Conservation (phyloP, 2,329 filamentous ascomycete species). For the Trichoderma endophyticum region DNA sequence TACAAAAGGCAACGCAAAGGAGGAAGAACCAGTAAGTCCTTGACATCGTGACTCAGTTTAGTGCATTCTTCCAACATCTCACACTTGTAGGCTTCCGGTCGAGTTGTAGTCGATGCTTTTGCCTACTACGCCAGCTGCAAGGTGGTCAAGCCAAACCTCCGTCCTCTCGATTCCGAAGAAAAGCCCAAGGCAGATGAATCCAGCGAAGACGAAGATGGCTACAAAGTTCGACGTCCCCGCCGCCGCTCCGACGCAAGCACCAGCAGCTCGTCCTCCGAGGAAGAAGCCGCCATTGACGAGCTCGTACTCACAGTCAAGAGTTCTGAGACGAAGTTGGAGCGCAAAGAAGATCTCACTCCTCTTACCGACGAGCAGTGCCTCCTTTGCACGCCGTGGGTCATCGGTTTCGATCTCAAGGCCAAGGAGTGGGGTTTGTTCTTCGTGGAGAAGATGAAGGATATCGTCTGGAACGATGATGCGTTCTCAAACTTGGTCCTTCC, state of each 20-base stretch:
- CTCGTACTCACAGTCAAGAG: background rate
- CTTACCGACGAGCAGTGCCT: conserved; percentile 37
- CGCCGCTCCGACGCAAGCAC: background rate
- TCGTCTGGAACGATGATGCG: conserved; percentile 36
- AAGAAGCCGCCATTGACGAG: background rate
- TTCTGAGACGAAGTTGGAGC: background rate
- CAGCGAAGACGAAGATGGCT: background rate
- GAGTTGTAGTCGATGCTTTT: conserved; percentile 35
- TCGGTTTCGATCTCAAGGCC: conserved; percentile 36
- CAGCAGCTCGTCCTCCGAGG: background rate
- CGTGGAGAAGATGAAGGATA: conserved; percentile 20
- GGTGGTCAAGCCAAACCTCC: conserved; percentile 29
- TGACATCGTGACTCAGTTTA: fast-evolving
- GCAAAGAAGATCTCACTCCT: background rate
- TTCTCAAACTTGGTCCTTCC: conserved; percentile 38
- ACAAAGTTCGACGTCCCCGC: background rate
- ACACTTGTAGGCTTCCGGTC: conserved; percentile 23
- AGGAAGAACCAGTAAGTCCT: background rate
- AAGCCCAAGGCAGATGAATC: background rate
- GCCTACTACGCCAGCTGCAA: conserved; percentile 35
- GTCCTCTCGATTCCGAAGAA: background rate
- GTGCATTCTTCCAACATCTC: background rate
- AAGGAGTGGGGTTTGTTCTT: conserved; percentile 30
- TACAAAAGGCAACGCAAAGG: background rate
- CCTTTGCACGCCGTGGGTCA: conserved; percentile 36